Percentiles rank a stretch among this genome's conserved stretches.
phyloP scores from a whole-genome alignment of 352 stramenopile species.

The Labyrinthula sp. region DNA sequence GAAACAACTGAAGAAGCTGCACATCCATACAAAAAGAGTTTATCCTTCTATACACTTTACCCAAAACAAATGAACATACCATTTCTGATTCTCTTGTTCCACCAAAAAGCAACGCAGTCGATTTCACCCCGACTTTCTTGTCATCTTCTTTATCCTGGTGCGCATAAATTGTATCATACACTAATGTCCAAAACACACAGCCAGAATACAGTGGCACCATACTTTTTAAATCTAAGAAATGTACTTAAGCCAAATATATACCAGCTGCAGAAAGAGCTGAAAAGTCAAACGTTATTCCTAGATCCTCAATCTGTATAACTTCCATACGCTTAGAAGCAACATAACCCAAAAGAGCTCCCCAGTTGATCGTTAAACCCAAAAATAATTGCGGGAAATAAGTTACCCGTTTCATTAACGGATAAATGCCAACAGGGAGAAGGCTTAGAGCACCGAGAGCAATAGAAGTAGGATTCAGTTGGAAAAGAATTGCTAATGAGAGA shows the following conservation, averaged over 20 bases:
- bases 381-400: slow-evolving; percentile 90
- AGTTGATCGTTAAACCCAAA: slow-evolving; percentile 94
- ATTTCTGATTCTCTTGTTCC: no score
- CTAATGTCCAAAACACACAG: slow-evolving; percentile 84
- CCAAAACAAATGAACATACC: no score
- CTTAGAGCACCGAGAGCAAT: slow-evolving; percentile 69
- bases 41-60: no score
- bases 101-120: slow-evolving; percentile 80
- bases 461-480: slow-evolving; percentile 79
- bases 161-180: slow-evolving; percentile 98
- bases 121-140: slow-evolving; percentile 73
- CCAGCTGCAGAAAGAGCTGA: slow-evolving; percentile 42
- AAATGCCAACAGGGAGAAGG: slow-evolving; percentile 71
- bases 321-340: slow-evolving; percentile 54
- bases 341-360: slow-evolving; percentile 79
- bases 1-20: slow-evolving; percentile 42
- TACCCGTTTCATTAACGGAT: slow-evolving; percentile 92
- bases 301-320: slow-evolving; percentile 31
- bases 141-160: slow-evolving; percentile 96
- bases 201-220: slow-evolving; percentile 74
- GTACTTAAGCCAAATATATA: slow-evolving; percentile 35
- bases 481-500: slow-evolving; percentile 64
- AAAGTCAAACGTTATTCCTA: neutral
- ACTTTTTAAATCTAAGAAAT: slow-evolving; percentile 46
- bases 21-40: slow-evolving; percentile 66